A percentile compares a stretch with the other conserved stretches of the same genome.
phyloP scores from a whole-genome alignment of 495 filamentous ascomycete genomes.

The Thermothielavioides terrestris region DNA sequence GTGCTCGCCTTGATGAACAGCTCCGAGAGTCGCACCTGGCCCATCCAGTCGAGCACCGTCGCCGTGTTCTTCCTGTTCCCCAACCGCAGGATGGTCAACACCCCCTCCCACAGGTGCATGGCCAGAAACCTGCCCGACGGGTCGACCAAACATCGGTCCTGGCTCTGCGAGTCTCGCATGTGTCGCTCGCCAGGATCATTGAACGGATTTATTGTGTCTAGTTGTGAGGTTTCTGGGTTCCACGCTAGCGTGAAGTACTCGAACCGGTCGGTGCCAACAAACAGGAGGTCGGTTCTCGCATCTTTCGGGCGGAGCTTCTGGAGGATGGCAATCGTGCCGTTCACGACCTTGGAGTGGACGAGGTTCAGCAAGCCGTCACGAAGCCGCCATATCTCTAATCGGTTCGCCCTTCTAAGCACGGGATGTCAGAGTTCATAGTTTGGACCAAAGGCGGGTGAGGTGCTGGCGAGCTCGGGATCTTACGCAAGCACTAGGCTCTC shows the following conservation, averaged over 20 bases:
- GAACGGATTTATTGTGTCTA: conserved; percentile 61
- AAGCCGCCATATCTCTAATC: conserved; percentile 73
- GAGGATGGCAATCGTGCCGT: conserved; percentile 79
- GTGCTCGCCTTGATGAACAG: conserved; percentile 74
- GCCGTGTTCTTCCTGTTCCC: conserved; percentile 45
- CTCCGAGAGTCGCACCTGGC: conserved; percentile 71
- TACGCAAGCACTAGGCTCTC: conserved; percentile 84
- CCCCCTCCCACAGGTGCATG: conserved; percentile 80
- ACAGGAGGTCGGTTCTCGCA: conserved; percentile 73
- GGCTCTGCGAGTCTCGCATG: conserved; percentile 67
- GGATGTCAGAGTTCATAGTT: conserved; percentile 1
- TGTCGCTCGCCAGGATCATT: conserved; percentile 65
- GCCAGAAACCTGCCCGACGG: conserved; percentile 74
- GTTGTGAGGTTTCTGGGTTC: conserved; percentile 52
- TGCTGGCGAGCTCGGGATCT: conserved; percentile 23
- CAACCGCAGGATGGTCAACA: conserved; percentile 62
- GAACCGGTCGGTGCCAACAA: conserved; percentile 82
- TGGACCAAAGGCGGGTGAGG: neutral
- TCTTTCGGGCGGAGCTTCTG: conserved; percentile 68
- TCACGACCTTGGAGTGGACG: conserved; percentile 57
- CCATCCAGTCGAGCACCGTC: conserved; percentile 55
- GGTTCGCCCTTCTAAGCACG: conserved; percentile 71
- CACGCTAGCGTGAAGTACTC: conserved; percentile 85
- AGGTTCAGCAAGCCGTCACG: conserved; percentile 33
- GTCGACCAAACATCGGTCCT: conserved; percentile 71